Conservation (phyloP, 257 asterid genomes). For the Striga asiatica region DNA sequence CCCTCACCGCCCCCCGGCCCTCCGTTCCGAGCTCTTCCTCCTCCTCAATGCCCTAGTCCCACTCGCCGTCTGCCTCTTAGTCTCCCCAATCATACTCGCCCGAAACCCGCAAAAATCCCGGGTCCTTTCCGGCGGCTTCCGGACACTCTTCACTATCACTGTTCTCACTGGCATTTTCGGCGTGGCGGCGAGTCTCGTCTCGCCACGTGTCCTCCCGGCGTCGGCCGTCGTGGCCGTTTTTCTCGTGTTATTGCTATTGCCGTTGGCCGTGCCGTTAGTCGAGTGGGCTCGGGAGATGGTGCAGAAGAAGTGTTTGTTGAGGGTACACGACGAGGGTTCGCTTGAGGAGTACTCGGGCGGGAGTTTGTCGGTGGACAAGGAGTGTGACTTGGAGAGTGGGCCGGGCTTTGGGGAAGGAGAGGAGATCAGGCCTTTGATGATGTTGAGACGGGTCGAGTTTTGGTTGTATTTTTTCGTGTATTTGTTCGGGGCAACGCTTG, state of each 20-base stretch:
- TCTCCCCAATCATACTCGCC: too few relatives aligned
- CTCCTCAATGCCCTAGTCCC: too few relatives aligned
- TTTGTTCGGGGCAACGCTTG: conserved; percentile 62
- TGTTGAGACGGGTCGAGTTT: conserved; percentile 47
- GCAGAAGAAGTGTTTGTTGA: conserved; percentile 34
- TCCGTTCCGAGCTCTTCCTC: too few relatives aligned
- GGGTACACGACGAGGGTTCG: background rate
- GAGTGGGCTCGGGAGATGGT: conserved; percentile 30
- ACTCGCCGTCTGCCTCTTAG: too few relatives aligned
- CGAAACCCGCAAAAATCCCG: too few relatives aligned
- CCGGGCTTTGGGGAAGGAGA: conserved; percentile 24
- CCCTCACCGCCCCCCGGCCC: too few relatives aligned
- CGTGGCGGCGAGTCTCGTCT: conserved; percentile 27
- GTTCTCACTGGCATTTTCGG: conserved; percentile 22
- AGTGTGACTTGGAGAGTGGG: background rate
- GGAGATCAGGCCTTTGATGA: conserved; percentile 22
- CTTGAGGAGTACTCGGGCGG: background rate
- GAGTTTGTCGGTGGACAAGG: background rate
- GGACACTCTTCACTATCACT: background rate
- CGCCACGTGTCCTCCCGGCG: conserved; percentile 9
- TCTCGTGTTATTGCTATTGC: conserved; percentile 21
- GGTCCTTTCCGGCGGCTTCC: too few relatives aligned
- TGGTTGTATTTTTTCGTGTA: conserved; percentile 66
- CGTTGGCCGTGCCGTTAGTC: conserved; percentile 26
- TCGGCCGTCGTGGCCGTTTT: conserved; percentile 15